These are phyloP conservation scores for Echinosophora koreensis DNA, from an alignment of 306 rosid species.

Conservation along the genomic window DNA sequence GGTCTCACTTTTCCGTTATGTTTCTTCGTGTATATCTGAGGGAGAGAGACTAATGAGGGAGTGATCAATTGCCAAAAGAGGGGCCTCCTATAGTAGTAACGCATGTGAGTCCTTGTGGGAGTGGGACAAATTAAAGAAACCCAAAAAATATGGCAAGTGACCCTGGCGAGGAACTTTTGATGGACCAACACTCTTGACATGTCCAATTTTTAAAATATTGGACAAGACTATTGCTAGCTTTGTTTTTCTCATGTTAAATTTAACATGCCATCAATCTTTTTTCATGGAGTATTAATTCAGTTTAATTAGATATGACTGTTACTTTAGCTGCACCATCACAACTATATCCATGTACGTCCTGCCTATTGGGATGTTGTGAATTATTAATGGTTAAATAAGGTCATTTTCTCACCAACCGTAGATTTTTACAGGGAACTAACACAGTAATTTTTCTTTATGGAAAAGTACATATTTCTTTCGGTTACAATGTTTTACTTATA, in stretches of 20 bases:
- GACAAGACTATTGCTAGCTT: neutral
- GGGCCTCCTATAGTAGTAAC: conserved; percentile 3
- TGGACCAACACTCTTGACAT: no score
- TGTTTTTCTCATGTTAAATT: neutral
- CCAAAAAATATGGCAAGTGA: neutral
- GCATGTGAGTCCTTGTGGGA: conserved; percentile 2
- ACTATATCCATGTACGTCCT: neutral
- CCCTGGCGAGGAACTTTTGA: neutral
- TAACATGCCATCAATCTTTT: neutral
- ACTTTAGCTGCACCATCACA: no score
- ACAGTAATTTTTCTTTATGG: no score
- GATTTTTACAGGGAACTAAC: no score
- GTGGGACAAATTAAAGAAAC: neutral
- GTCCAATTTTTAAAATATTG: no score
- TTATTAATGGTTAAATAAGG: neutral
- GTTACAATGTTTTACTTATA: no score
- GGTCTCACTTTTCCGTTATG: neutral
- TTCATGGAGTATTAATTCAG: no score
- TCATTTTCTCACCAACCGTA: neutral
- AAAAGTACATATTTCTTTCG: no score
- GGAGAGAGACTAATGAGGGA: conserved; percentile 21
- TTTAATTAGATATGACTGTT: no score
- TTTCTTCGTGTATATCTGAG: no score
- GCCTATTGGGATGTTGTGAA: neutral
- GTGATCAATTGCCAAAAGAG: conserved; percentile 2